Evolutionary conservation across 225 moss, liverwort and hornwort species (phyloP), one percentile per base, ranked within the genome.

Genomic region (Physcomitrellopsis africana): DNA sequence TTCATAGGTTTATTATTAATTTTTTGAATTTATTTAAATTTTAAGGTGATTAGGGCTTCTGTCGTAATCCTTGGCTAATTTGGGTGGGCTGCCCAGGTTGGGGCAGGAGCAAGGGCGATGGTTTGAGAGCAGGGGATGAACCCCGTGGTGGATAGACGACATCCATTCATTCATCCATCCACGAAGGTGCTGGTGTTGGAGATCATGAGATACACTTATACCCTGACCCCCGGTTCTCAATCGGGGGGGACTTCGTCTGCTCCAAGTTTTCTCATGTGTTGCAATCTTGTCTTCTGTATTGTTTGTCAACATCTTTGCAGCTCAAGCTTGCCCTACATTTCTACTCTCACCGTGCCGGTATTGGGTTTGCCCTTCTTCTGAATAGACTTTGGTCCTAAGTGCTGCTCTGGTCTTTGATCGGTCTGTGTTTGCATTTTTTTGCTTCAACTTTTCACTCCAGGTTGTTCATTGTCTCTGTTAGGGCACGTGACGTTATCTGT

Each of bases 271-370:
- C 43, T 14, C 51, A 11, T 60, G 43, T 26, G 43, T 26, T 7
- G 22, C 41, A 26, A 63, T 11, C 47, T 29, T n/a, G 4, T 19
- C 60, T 60, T 15, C 24, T 0, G 24, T 32, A 18, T 42, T 20
- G 9, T 44, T 51, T 10, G 44, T 27, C 18, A 11, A 32, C 32
- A 60, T 17, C 46, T 44, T 20, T 51, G 72, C 44, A 51, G 44
- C 49, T 44, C 42, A 0, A 1, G 1, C 2, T 67, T 52, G 19
- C 52, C 52, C 27, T 20, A 19, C 3, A 52, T 44, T 60, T 13
- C 8, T 32, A 72, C 51, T 51, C 22, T 37, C 8, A 51, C 0
- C 5, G 17, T 58, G 47, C 46, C 22, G 70, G 74, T 80, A 65
- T 48, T 63, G 56, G 15, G 5, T 20, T 9, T 14, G 7, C 0